A percentile compares a stretch with the other conserved stretches of the same genome.
Conservation (phyloP, 1,284 basidiomycete species). For the Sporisorium reilianum region DNA sequence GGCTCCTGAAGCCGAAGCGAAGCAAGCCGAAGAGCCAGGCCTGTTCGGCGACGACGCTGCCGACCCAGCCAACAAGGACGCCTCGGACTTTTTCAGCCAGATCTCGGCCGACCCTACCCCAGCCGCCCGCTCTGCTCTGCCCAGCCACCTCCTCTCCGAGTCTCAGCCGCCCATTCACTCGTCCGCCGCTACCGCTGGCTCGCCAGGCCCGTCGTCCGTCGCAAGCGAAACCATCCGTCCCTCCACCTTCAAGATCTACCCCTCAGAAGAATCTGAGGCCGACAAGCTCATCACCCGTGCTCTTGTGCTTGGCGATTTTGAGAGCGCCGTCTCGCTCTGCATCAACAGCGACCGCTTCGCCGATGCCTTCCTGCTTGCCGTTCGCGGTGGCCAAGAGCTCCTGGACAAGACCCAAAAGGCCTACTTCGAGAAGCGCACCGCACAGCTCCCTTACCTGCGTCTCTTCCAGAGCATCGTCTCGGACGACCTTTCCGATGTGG, state of each 20-base stretch:
- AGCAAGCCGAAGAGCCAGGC: conserved; percentile 73
- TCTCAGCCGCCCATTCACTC: conserved; percentile 65
- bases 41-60: conserved; percentile 85
- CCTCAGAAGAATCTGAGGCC: conserved; percentile 85
- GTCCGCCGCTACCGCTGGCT: conserved; percentile 70
- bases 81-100: conserved; percentile 86
- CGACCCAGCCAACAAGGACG: conserved; percentile 74
- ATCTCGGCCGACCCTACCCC: conserved; percentile 70
- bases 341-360: conserved; percentile 90
- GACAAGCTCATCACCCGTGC: conserved; percentile 92
- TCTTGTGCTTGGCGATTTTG: conserved; percentile 92
- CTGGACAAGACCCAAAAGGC: conserved; percentile 89
- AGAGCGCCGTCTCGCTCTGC: conserved; percentile 90
- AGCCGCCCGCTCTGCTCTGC: conserved; percentile 73
- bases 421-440: conserved; percentile 87
- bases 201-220: conserved; percentile 76
- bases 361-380: conserved; percentile 92
- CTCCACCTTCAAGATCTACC: conserved; percentile 92
- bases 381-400: conserved; percentile 89
- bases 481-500: conserved; percentile 90
- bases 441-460: conserved; percentile 85
- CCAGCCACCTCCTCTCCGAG: conserved; percentile 77
- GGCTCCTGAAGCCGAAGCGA: conserved; percentile 70
- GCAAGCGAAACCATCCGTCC: conserved; percentile 76
- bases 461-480: conserved; percentile 95